These are phyloP conservation scores for Exophiala alcalophila DNA, from an alignment of 2,329 filamentous ascomycete species.

Conservation along the genomic window DNA sequence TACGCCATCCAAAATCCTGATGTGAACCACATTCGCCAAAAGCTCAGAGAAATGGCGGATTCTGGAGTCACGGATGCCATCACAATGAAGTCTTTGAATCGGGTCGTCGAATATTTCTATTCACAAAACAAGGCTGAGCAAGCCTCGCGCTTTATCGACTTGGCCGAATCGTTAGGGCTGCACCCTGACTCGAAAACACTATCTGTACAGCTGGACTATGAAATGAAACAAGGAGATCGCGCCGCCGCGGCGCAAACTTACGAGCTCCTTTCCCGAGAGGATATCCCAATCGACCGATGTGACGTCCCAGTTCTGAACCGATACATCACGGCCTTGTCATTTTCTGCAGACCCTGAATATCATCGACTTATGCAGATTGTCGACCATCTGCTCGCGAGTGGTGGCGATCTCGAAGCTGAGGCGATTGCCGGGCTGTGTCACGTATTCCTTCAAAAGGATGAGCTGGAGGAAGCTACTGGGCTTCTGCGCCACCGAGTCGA, in stretches of 20 bases:
- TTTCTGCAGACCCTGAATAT: conserved; percentile 60
- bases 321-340: conserved; percentile 68
- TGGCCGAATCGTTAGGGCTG: conserved; percentile 65
- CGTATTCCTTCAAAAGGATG: conserved; percentile 70
- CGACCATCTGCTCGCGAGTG: conserved; percentile 67
- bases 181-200: conserved; percentile 66
- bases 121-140: conserved; percentile 66
- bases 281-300: conserved; percentile 51
- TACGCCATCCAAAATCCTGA: conserved; percentile 69
- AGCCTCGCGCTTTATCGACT: conserved; percentile 68
- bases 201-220: conserved; percentile 72
- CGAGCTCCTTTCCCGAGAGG: conserved; percentile 51
- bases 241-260: conserved; percentile 58
- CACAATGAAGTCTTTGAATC: conserved; percentile 72
- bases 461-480: conserved; percentile 76
- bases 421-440: conserved; percentile 72
- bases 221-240: conserved; percentile 69
- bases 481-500: conserved; percentile 73
- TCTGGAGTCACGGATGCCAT: conserved; percentile 50
- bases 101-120: conserved; percentile 69
- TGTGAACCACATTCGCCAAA: conserved; percentile 68
- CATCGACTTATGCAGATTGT: conserved; percentile 70
- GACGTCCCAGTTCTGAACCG: conserved; percentile 66
- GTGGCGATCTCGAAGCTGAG: conserved; percentile 66
- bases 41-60: conserved; percentile 65